Evolutionary conservation across 768 basidiomycete genomes (phyloP).

Genomic region (Megacollybia marginata): DNA sequence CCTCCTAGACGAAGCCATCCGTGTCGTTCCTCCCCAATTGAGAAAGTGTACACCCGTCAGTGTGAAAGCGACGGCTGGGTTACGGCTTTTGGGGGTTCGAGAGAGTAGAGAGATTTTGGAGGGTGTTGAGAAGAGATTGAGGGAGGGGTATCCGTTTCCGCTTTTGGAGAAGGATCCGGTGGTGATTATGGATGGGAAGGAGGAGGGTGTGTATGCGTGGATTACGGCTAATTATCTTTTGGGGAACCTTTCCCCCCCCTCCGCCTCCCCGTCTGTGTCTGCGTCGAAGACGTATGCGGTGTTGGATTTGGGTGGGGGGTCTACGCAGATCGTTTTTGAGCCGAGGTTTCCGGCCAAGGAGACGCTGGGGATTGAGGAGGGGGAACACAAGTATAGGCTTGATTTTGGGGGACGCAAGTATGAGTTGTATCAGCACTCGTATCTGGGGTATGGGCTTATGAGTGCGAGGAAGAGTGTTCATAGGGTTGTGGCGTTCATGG

Average conservation of each 20-base stretch:
- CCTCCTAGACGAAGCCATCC: conserved; percentile 73
- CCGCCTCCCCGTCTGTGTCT: conserved; percentile 32
- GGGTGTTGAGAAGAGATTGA: conserved; percentile 60
- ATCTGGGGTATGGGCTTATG: conserved; percentile 96
- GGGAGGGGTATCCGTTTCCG: conserved; percentile 58
- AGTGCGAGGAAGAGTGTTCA: conserved; percentile 79
- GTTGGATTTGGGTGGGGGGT: conserved; percentile 93
- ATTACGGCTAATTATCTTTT: conserved; percentile 93
- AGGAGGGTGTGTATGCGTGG: conserved; percentile 80
- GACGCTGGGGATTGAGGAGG: conserved; percentile 33
- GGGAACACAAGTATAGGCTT: conserved; percentile 70
- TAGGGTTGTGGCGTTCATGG: too few species aligned
- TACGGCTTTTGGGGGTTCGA: conserved; percentile 58
- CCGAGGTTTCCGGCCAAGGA: conserved; percentile 46
- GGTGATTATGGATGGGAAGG: conserved; percentile 71
- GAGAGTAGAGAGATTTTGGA: conserved; percentile 67
- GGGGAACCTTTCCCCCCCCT: conserved; percentile 54
- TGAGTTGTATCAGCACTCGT: conserved; percentile 91
- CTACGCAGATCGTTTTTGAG: conserved; percentile 97
- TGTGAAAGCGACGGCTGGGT: conserved; percentile 88
- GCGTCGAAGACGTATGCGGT: conserved; percentile 85
- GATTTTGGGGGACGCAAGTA: conserved; percentile 50
- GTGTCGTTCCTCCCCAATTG: conserved; percentile 77
- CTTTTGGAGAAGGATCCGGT: conserved; percentile 45
- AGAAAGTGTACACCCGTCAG: too few species aligned